These are phyloP conservation scores for Colletotrichum tanaceti DNA, from an alignment of 2,329 filamentous ascomycete genomes.

Conservation along the genomic window DNA sequence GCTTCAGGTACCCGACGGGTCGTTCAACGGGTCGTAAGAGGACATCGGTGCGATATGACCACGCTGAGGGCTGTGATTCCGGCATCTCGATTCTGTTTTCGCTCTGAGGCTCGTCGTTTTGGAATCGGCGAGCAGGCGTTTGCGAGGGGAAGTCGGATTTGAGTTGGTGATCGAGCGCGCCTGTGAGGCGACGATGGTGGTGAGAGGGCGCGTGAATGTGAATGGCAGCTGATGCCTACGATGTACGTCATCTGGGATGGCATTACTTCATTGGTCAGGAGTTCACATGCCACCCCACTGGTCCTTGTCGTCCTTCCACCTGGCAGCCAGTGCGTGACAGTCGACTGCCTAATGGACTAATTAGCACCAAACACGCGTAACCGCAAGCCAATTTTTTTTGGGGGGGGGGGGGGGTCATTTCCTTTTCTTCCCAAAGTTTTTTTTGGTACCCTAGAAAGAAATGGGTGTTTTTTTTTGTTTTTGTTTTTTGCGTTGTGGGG, in stretches of 20 bases:
- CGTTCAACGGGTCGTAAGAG: conserved; percentile 47
- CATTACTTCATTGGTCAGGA: conserved; percentile 11
- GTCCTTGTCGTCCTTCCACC: no score
- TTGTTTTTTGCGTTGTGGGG: no score
- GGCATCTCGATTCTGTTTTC: conserved; percentile 8
- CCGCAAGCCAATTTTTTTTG: no score
- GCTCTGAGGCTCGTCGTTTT: neutral
- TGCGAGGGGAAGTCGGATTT: conserved; percentile 1
- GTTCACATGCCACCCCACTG: neutral
- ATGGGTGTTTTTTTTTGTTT: no score
- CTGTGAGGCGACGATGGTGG: neutral
- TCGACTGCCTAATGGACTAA: no score
- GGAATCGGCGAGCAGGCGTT: no score
- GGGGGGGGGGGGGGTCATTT: no score
- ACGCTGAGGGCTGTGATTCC: conserved; percentile 25
- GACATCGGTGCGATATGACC: conserved; percentile 34
- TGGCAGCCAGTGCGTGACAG: no score
- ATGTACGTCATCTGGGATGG: conserved; percentile 18
- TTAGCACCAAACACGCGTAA: no score
- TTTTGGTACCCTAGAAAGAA: no score
- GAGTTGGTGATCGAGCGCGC: conserved; percentile 2
- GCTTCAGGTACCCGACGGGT: conserved; percentile 55
- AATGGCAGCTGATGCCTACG: conserved; percentile 10
- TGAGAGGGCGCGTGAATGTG: neutral
- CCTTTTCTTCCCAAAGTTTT: no score